Evolutionary conservation across 2,329 filamentous ascomycete genomes (phyloP).

Genomic region (Penicillium sp.): DNA sequence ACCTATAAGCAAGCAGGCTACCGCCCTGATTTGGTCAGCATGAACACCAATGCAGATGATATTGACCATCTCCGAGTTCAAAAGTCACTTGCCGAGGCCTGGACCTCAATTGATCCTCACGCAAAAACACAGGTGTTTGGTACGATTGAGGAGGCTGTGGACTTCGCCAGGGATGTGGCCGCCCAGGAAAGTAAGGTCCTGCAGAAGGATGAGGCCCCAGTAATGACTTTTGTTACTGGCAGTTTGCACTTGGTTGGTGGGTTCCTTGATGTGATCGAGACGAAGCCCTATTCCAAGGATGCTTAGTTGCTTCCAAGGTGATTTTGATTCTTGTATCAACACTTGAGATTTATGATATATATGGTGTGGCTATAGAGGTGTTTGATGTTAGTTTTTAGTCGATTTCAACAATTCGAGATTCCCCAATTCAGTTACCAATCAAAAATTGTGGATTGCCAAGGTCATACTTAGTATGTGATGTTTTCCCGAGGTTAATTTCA

Average conservation of each 20-base stretch:
- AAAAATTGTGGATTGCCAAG: neutral
- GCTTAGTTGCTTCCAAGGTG: slow-evolving; percentile 2
- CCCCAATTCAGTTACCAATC: slow-evolving; percentile 5
- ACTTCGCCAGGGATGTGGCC: slow-evolving; percentile 52
- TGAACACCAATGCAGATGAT: slow-evolving; percentile 61
- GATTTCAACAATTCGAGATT: slow-evolving; percentile 30
- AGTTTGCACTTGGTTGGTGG: slow-evolving; percentile 84
- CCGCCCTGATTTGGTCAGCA: slow-evolving; percentile 62
- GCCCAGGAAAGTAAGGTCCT: slow-evolving; percentile 30
- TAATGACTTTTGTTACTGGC: slow-evolving; percentile 73
- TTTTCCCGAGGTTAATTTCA: neutral
- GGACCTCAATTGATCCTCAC: slow-evolving; percentile 56
- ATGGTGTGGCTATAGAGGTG: slow-evolving; percentile 19
- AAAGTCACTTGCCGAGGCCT: slow-evolving; percentile 61
- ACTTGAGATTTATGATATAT: slow-evolving; percentile 17
- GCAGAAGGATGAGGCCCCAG: slow-evolving; percentile 41
- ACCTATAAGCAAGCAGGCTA: slow-evolving; percentile 63
- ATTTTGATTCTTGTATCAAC: slow-evolving; percentile 22
- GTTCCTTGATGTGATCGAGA: slow-evolving; percentile 70
- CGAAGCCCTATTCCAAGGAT: slow-evolving; percentile 28
- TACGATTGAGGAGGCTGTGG: slow-evolving; percentile 71
- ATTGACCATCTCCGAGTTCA: slow-evolving; percentile 66
- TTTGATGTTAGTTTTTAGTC: slow-evolving; percentile 10
- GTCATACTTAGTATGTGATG: neutral
- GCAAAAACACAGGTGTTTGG: slow-evolving; percentile 57